Evolutionary conservation across 352 stramenopile genomes (phyloP), one percentile per base, ranked within the genome.

Genomic region (Phytophthora vignae): DNA sequence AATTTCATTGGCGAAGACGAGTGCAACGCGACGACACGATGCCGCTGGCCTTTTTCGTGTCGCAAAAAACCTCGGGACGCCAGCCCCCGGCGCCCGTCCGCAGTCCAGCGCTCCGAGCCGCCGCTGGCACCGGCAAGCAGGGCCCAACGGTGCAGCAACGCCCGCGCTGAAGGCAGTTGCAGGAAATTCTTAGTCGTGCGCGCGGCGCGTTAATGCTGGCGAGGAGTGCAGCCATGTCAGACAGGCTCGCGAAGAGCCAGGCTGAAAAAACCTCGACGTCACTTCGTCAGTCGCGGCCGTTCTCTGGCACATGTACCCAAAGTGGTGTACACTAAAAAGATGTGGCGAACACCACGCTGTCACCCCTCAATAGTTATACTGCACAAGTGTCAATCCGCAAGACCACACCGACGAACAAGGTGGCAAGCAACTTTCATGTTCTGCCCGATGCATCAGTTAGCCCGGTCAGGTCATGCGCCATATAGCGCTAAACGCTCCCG

Each of bases 1-100:
- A 27, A 57, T 74, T 64, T 69, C 48, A 78, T 78, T 78, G 71
- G 71, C 25, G 36, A 40, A 78, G 48, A 59, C 21, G n/a, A 53
- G 1, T 8, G 50, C 70, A 62, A 78, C 46, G n/a, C 21, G 42
- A 69, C 71, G 52, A 78, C 48, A 21, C 42, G 42, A 11, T 40
- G 33, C 33, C 33, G 33, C 40, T 19, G 40, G 14, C 40, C 40
- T 40, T 68, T 62, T 38, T 42, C 19, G n/a, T 59, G 48, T 17
- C 38, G 25, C 21, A 25, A 48, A 46, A 29, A 29, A n/a, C 17
- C 17, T 40, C 22, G 27, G 22, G 48, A 11, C 31, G 46, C 29
- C n/a, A 52, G 29, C 14, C 46, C 46, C 22, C 19, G 5, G 17
- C n/a, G 46, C 46, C 46, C 46, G 46, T 53, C 46, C 46, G 46